Conservation (phyloP, 2,329 filamentous ascomycete genomes). For the Curvularia lunata region DNA sequence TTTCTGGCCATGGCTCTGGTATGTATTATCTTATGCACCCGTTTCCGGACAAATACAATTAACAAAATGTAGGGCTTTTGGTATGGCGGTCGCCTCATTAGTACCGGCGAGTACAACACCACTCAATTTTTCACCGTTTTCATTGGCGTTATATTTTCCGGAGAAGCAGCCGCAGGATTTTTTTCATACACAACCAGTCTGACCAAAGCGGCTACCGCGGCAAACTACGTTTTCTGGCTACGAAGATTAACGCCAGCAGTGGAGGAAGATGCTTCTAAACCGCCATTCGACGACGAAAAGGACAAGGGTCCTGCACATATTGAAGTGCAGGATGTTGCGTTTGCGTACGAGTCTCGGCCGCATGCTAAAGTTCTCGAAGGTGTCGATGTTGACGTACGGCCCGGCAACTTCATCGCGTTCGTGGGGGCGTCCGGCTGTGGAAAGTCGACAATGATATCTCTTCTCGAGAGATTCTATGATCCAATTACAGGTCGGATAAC, state of each 20-base stretch:
- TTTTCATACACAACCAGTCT: slow-evolving; percentile 96
- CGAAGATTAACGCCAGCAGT: slow-evolving; percentile 48
- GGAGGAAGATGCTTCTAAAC: slow-evolving; percentile 44
- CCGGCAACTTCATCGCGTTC: slow-evolving; percentile 83
- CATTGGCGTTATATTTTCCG: slow-evolving; percentile 54
- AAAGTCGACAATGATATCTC: slow-evolving; percentile 89
- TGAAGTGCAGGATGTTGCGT: slow-evolving; percentile 69
- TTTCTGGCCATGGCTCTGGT: slow-evolving; percentile 42
- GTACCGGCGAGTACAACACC: slow-evolving; percentile 61
- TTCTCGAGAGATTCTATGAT: slow-evolving; percentile 94
- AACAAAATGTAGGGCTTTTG: slow-evolving; percentile 34
- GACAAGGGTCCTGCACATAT: slow-evolving; percentile 44
- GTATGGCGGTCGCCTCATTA: slow-evolving; percentile 48
- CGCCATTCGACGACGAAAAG: slow-evolving; percentile 41
- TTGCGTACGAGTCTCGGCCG: slow-evolving; percentile 81
- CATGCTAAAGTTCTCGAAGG: slow-evolving; percentile 80
- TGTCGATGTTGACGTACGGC: slow-evolving; percentile 69
- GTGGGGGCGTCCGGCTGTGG: slow-evolving; percentile 93
- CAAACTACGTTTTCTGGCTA: slow-evolving; percentile 60
- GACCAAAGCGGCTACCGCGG: slow-evolving; percentile 92
- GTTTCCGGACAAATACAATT: background rate
- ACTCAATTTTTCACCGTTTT: slow-evolving; percentile 96
- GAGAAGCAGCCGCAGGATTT: slow-evolving; percentile 78
- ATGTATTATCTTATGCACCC: background rate
- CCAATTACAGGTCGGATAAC: slow-evolving; percentile 78